Base-by-base conservation (phyloP, 2,329 filamentous ascomycete genomes). In the Beauveria pseudobassiana region DNA sequence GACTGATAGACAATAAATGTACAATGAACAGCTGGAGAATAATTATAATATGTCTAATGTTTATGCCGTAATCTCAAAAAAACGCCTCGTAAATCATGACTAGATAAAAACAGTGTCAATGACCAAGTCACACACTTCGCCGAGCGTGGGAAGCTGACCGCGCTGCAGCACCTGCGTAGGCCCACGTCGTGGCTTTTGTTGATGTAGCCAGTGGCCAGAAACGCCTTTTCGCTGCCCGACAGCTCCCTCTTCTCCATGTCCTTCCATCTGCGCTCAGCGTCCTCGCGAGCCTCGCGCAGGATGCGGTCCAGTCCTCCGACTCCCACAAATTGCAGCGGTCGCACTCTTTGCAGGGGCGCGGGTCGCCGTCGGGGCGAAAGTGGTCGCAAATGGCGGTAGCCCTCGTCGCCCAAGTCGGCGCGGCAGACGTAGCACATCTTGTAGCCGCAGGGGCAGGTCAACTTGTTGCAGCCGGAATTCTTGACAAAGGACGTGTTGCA, bases 351-450 rank as follows among this genome's bases (percentile, higher is more conserved):
- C 95, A 99, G 16, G 81, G 79, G 16, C 84, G 82, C 22, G 80
- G 78, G 54, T 93, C 91, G 0, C 89, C 90, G 64, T 89, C 83
- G 10, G 90, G 88, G 9, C 95, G 84, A 73, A 98, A 98, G 75
- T 98, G 95, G 72, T 96, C 90, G 73, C 95, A 99, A 99, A 74
- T 99, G 95, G 45, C 86, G 82, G 74, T 99, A 98, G 0, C 93
- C 93, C 72, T 93, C 88, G 55, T 83, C 78, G 61, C 80, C 78
- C 52, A 88, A 85, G 69, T 91, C 87, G 67, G 88, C 88, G 46
- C 95, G 90, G 74, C 95, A 99, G 52, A 98, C 86, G 71, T 99
- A 99, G 74, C 95, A 99, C 93, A 98, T 98, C 68, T 90, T 89
- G 76, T 98, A 98, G 9, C 95, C 95, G 75, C 95, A 99, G 18